Evolutionary conservation across 2,329 filamentous ascomycete species (phyloP).

Genomic region (Diaporthe sp.): DNA sequence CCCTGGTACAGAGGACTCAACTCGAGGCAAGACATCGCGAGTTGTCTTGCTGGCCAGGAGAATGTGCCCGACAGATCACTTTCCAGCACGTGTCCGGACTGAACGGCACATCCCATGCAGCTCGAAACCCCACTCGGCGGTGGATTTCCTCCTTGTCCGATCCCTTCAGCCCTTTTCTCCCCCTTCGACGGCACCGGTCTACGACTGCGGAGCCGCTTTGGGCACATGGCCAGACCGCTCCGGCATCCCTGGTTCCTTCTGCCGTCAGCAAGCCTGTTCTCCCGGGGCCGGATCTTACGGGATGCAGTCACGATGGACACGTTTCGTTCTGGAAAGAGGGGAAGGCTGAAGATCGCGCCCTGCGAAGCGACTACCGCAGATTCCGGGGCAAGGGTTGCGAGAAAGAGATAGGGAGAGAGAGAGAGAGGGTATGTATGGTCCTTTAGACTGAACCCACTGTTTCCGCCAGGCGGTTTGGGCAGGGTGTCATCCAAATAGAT

Average conservation of each 20-base stretch:
- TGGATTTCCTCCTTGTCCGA: neutral
- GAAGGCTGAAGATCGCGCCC: slow-evolving; percentile 17
- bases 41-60: neutral
- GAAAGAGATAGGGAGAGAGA: neutral
- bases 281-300: neutral
- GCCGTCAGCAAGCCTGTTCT: neutral
- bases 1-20: neutral
- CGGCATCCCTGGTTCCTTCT: neutral
- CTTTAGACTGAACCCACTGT: neutral
- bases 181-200: neutral
- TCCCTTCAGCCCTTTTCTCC: neutral
- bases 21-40: slow-evolving; percentile 16
- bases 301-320: neutral
- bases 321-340: neutral
- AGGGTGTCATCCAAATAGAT: neutral
- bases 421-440: neutral
- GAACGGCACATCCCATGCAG: slow-evolving; percentile 14
- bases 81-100: slow-evolving; percentile 26
- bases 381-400: neutral
- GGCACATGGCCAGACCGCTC: slow-evolving; percentile 4
- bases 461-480: neutral
- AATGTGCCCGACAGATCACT: slow-evolving; percentile 17
- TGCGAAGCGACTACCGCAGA: neutral
- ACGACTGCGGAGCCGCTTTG: slow-evolving; percentile 6
- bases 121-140: neutral